phyloP scores from a whole-genome alignment of 257 asterid genomes.

The Penstemon eatonii region DNA sequence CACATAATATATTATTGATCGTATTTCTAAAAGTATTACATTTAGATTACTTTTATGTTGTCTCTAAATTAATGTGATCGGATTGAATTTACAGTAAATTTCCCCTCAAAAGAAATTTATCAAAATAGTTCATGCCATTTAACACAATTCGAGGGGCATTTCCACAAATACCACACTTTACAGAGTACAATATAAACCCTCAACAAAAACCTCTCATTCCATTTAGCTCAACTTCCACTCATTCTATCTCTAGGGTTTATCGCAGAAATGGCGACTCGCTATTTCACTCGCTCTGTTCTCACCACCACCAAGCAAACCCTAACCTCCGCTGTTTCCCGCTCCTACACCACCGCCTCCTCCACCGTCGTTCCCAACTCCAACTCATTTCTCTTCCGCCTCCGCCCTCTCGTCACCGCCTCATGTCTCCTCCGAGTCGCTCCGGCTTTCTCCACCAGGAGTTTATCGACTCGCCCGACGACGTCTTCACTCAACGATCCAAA shows the following conservation, averaged over 20 bases:
- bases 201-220: slow-evolving; percentile 28
- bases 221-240: too few relatives aligned
- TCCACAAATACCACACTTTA: not conserved
- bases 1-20: too few relatives aligned
- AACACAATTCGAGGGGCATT: slow-evolving; percentile 16
- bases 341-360: slow-evolving; percentile 33
- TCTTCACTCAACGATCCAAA: slow-evolving; percentile 78
- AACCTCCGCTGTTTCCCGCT: slow-evolving; percentile 34
- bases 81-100: not conserved
- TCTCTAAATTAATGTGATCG: too few relatives aligned
- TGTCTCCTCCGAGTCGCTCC: slow-evolving; percentile 38
- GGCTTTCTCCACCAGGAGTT: slow-evolving; percentile 46
- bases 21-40: too few relatives aligned
- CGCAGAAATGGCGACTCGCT: slow-evolving; percentile 65
- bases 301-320: slow-evolving; percentile 41
- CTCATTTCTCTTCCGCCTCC: slow-evolving; percentile 52
- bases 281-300: slow-evolving; percentile 51
- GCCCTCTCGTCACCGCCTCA: slow-evolving; percentile 52
- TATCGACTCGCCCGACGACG: slow-evolving; percentile 63
- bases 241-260: slow-evolving; percentile 42
- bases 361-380: slow-evolving; percentile 32
- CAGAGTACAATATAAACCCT: too few relatives aligned
- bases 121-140: not conserved
- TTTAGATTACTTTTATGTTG: too few relatives aligned
- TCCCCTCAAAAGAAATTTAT: too few relatives aligned